Evolutionary conservation across 140 eudicot genomes (phyloP), one percentile per base, ranked within the genome.

Genomic region (Bidens hawaiensis): DNA sequence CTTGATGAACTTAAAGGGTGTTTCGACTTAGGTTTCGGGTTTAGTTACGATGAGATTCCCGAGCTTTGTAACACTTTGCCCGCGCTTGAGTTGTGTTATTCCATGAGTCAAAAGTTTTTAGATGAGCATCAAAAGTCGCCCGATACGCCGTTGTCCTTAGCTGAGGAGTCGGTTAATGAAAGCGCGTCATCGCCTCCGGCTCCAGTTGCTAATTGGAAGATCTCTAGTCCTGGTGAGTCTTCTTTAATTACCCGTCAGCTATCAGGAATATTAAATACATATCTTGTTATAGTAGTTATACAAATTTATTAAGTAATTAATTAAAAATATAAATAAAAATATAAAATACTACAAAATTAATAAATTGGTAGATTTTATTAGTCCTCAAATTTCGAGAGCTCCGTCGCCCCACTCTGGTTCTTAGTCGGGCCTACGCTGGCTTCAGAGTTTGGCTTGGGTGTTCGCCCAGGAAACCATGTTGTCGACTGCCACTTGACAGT

Each of bases 61-160:
- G 90, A 82, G 64, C 84, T 86, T 10, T 86, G 95, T 24, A 82
- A 77, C 52, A 86, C 95, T 63, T 69, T 86, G 27, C 95, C 95
- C 46, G 90, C 95, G 50, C 81, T 86, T 31, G 95, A 86, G 64
- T 85, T 86, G 58, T 86, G 95, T 69, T 86, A 86, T 66, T 86
- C 95, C 1, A 79, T 86, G 95, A 76, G 79, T 33, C 95, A 82
- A 64, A 86, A 77, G 85, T 82, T 74, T 72, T 87, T 79, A 12
- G 87, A 85, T 50, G 94, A 85, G 6, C 81, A 76, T n/a, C 87
- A 77, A 24, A 65, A 71, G 47, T 72, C 63, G 9, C 69, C 80
- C 15, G 83, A 64, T 19, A 34, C 13, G 46, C 60, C 46, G 14
- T 59, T 67, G 49, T 21, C 74, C 0, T 13, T 1, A 61, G 50